These are phyloP conservation scores for Arctium lappa DNA, from an alignment of 129 eudicot genomes.

Conservation along the genomic window DNA sequence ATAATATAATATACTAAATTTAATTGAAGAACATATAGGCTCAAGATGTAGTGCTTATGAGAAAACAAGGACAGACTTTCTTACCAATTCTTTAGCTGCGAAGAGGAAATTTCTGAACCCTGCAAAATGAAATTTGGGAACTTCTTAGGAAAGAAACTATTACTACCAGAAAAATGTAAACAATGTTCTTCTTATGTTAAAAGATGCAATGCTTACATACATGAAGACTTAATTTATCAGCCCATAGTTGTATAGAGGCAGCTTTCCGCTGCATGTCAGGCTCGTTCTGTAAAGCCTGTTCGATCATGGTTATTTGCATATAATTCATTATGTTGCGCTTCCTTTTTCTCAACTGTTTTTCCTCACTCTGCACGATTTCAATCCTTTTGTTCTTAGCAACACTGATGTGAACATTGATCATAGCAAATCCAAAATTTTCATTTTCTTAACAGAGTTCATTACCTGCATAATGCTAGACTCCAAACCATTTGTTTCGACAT, in stretches of 20 bases:
- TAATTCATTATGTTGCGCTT: conserved; percentile 90
- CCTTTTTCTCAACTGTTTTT: conserved; percentile 74
- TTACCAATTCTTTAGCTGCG: conserved; percentile 94
- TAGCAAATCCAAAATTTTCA: conserved; percentile 22
- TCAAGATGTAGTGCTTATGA: neutral
- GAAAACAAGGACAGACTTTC: conserved; percentile 12
- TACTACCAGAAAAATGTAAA: neutral
- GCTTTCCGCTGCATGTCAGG: conserved; percentile 88
- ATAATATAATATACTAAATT: neutral
- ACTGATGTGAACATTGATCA: conserved; percentile 19
- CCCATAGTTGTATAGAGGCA: conserved; percentile 53
- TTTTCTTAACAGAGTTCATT: conserved; percentile 28
- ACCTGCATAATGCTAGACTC: conserved; percentile 59
- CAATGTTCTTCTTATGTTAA: neutral
- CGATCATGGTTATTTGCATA: conserved; percentile 56
- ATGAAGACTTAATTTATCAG: conserved; percentile 67
- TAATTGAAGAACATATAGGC: neutral
- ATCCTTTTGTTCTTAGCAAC: conserved; percentile 44
- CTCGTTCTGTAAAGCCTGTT: conserved; percentile 69
- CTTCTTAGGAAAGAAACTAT: conserved; percentile 5
- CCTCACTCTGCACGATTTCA: conserved; percentile 50
- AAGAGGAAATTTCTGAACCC: conserved; percentile 92
- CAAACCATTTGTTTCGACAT: conserved; percentile 56
- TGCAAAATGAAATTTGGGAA: conserved; percentile 29
- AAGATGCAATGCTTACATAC: conserved; percentile 42